phyloP scores from a whole-genome alignment of 2,329 filamentous ascomycete species.

The Clonostachys rosea region DNA sequence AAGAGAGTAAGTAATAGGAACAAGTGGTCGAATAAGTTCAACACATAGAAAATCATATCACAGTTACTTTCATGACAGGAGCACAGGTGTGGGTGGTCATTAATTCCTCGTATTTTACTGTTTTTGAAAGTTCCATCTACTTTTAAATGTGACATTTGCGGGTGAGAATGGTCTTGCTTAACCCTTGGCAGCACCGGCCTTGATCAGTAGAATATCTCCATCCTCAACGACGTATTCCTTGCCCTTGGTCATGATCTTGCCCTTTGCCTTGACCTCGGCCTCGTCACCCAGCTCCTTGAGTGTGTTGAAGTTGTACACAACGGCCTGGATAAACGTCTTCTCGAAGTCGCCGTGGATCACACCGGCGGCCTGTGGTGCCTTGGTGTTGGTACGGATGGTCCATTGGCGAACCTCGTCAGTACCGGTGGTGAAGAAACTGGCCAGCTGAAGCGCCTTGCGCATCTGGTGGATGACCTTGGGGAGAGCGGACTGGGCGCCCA shows the following conservation, averaged over 20 bases:
- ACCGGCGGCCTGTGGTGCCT: conserved; percentile 95
- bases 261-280: conserved; percentile 82
- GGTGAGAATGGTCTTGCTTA: conserved; percentile 21
- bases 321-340: conserved; percentile 97
- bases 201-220: conserved; percentile 81
- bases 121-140: too few species aligned
- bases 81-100: too few species aligned
- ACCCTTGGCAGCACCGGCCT: conserved; percentile 77
- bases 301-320: conserved; percentile 84
- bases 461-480: conserved; percentile 91
- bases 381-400: conserved; percentile 93
- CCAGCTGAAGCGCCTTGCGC: conserved; percentile 85
- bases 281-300: conserved; percentile 89
- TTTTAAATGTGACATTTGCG: too few species aligned
- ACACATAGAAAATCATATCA: too few species aligned
- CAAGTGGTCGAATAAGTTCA: too few species aligned
- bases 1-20: too few species aligned
- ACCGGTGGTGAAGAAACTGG: conserved; percentile 96
- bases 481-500: conserved; percentile 81
- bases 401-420: conserved; percentile 96
- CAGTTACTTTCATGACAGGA: too few species aligned
- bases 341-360: conserved; percentile 99
- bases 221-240: conserved; percentile 93
- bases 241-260: conserved; percentile 97
- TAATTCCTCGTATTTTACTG: too few species aligned